phyloP scores from a whole-genome alignment of 108 stramenopile genomes.

The Pseudonitzschia delicatissima region DNA sequence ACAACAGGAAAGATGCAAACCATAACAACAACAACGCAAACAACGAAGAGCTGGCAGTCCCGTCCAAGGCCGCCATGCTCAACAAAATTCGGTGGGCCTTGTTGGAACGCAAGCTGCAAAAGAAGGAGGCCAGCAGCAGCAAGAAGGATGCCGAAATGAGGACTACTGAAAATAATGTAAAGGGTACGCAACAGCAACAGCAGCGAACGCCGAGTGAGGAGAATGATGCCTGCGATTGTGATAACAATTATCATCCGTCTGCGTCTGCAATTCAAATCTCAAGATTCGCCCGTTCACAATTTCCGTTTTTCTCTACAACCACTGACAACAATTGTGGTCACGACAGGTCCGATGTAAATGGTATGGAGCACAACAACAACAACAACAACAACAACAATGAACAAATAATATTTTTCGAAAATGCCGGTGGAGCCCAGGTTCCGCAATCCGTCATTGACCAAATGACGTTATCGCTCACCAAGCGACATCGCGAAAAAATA shows the following conservation, averaged over 20 bases:
- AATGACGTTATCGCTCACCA: slow-evolving; percentile 37
- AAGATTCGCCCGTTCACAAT: slow-evolving; percentile 53
- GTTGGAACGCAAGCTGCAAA: slow-evolving; percentile 53
- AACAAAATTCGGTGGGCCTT: slow-evolving; percentile 83
- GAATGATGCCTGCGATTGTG: not conserved
- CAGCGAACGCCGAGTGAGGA: not conserved
- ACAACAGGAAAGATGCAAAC: not conserved
- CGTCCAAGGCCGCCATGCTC: slow-evolving; percentile 75
- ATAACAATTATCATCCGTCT: not conserved
- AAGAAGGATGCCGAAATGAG: not conserved
- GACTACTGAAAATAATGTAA: not conserved
- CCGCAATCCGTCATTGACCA: slow-evolving; percentile 52
- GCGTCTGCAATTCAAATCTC: slow-evolving; percentile 23
- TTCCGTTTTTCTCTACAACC: slow-evolving; percentile 52
- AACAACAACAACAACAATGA: not conserved
- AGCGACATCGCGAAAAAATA: slow-evolving; percentile 57
- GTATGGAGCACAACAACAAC: not conserved
- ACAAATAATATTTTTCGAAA: slow-evolving; percentile 66
- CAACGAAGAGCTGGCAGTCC: slow-evolving; percentile 35
- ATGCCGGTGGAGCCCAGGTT: slow-evolving; percentile 85
- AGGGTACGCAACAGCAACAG: slow-evolving; percentile 27
- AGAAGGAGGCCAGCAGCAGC: not conserved
- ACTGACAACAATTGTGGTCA: not conserved
- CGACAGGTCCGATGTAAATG: not conserved
- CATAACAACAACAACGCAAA: not conserved